A percentile compares a stretch with the other conserved stretches of the same genome.
Conservation (phyloP, 2,329 filamentous ascomycete genomes). For the Coniosporium tulheliwenetii region DNA sequence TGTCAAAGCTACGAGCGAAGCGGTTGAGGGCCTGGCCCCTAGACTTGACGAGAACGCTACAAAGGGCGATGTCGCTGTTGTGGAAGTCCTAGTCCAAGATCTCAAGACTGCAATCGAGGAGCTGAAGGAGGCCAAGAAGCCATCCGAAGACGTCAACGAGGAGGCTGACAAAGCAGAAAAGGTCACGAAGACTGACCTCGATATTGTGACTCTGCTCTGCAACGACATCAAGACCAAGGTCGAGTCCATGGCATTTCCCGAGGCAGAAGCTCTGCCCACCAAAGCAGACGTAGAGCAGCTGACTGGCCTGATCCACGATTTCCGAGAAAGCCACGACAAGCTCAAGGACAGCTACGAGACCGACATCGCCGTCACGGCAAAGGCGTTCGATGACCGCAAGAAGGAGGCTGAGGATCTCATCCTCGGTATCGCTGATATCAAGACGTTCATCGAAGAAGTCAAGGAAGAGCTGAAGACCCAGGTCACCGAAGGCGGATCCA, state of each 20-base stretch:
- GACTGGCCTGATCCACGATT: conserved; percentile 32
- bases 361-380: conserved; percentile 58
- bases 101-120: conserved; percentile 64
- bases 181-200: conserved; percentile 67
- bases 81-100: conserved; percentile 68
- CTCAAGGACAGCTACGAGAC: conserved; percentile 58
- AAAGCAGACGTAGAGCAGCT: conserved; percentile 62
- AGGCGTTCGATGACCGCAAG: conserved; percentile 71
- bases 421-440: conserved; percentile 66
- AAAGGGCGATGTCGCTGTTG: conserved; percentile 61
- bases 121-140: conserved; percentile 20
- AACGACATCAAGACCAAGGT: conserved; percentile 73
- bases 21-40: conserved; percentile 48
- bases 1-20: conserved; percentile 60
- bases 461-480: conserved; percentile 62
- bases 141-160: conserved; percentile 30
- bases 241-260: conserved; percentile 55
- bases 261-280: conserved; percentile 53
- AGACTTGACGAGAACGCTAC: conserved; percentile 54
- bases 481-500: conserved; percentile 58
- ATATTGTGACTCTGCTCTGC: conserved; percentile 62
- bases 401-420: conserved; percentile 66
- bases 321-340: conserved; percentile 44
- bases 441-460: conserved; percentile 60
- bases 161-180: conserved; percentile 32